These are phyloP conservation scores for Bruguiera sexangula DNA, from an alignment of 345 rosid genomes.

Conservation along the genomic window DNA sequence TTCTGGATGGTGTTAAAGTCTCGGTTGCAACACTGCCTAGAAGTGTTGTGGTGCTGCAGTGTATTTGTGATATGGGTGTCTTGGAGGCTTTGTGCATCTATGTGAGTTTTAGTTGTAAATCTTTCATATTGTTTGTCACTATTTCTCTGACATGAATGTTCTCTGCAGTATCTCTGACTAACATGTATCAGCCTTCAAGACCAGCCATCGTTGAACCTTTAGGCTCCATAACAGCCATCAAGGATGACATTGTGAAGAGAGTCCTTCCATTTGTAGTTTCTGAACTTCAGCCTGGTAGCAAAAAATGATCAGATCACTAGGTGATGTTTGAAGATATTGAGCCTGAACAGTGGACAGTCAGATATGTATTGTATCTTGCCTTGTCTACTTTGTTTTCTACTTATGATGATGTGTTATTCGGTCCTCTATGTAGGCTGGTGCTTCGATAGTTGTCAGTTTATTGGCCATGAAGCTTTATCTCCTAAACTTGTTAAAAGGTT, in stretches of 20 bases:
- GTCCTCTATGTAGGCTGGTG: conserved; percentile 64
- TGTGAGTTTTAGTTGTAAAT: conserved; percentile 40
- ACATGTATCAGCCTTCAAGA: conserved; percentile 62
- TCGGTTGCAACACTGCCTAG: conserved; percentile 92
- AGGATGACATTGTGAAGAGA: conserved; percentile 65
- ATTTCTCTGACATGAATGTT: conserved; percentile 13
- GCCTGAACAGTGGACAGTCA: neutral
- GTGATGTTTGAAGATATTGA: conserved; percentile 34
- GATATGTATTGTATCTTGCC: neutral
- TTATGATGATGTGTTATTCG: neutral
- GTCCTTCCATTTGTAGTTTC: conserved; percentile 70
- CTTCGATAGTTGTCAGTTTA: conserved; percentile 75
- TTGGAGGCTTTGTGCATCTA: conserved; percentile 75
- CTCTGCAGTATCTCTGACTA: conserved; percentile 56
- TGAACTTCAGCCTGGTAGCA: conserved; percentile 58
- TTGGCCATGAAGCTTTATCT: conserved; percentile 61
- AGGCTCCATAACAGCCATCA: conserved; percentile 55
- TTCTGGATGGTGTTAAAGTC: conserved; percentile 73
- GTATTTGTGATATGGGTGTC: conserved; percentile 72
- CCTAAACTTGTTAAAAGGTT: conserved; percentile 69
- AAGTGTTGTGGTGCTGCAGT: conserved; percentile 78
- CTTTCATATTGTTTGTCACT: conserved; percentile 3
- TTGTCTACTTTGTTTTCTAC: conserved; percentile 7
- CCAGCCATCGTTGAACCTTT: conserved; percentile 65
- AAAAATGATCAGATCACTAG: conserved; percentile 68